Conservation (phyloP, 306 rosid genomes). For the Citrullus amarus region DNA sequence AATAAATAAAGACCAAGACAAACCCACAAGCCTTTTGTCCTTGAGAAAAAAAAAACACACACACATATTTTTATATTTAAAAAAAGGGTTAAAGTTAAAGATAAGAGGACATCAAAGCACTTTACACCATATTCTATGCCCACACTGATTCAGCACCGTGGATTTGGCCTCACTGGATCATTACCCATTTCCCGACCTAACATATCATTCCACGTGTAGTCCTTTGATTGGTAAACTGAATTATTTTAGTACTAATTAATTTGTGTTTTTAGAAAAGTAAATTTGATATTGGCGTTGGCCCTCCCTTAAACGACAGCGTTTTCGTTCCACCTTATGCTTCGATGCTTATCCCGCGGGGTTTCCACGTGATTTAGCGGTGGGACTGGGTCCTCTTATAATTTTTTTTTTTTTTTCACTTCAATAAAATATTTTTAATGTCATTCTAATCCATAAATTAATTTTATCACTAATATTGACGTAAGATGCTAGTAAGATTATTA, state of each 20-base stretch:
- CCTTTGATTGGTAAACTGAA: neutral
- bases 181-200: neutral
- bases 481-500: too few relatives aligned
- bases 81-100: neutral
- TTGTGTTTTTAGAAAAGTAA: neutral
- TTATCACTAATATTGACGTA: too few relatives aligned
- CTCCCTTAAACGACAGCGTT: neutral
- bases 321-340: neutral
- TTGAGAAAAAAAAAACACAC: neutral
- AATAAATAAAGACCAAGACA: neutral
- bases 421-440: too few relatives aligned
- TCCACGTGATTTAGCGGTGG: neutral
- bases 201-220: neutral
- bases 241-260: neutral
- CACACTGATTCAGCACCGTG: neutral
- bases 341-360: neutral
- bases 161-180: neutral
- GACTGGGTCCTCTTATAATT: too few relatives aligned
- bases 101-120: neutral
- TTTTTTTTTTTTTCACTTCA: too few relatives aligned
- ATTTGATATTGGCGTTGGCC: neutral
- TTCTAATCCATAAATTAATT: too few relatives aligned
- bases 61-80: neutral
- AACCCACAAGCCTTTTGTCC: neutral
- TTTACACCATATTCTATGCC: neutral